A percentile compares a stretch with the other conserved stretches of the same genome.
Evolutionary conservation across 306 rosid genomes (phyloP).

Genomic region (Trichosanthes cucumerina): DNA sequence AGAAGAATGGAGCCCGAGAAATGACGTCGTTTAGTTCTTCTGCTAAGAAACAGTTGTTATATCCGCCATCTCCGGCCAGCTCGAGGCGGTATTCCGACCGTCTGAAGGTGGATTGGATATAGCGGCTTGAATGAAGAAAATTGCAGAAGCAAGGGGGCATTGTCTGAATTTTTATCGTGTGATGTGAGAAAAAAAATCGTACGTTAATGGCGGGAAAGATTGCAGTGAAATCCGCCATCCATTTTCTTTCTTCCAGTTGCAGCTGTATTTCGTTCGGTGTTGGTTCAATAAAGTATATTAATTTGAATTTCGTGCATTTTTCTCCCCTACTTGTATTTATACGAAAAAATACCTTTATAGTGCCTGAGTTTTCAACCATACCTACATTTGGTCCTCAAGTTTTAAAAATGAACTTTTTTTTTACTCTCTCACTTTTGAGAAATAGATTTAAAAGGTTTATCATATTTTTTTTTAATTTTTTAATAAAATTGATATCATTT

Average conservation of each 20-base stretch:
- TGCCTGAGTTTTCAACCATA: too few relatives aligned
- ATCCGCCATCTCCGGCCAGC: slow-evolving; percentile 64
- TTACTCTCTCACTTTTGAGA: too few relatives aligned
- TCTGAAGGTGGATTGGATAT: slow-evolving; percentile 65
- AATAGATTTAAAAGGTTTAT: too few relatives aligned
- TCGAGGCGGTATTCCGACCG: slow-evolving; percentile 72
- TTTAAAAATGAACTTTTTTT: too few relatives aligned
- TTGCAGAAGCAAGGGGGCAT: slow-evolving; percentile 28
- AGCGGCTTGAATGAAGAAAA: slow-evolving; percentile 32
- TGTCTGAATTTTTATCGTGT: background rate
- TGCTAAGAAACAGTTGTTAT: slow-evolving; percentile 68
- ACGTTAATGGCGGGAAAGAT: slow-evolving; percentile 2
- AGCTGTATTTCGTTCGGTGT: background rate
- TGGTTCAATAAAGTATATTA: background rate
- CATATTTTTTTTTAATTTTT: too few relatives aligned
- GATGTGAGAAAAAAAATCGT: background rate
- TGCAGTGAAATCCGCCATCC: background rate
- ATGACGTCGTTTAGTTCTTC: slow-evolving; percentile 46
- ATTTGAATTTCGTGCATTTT: background rate
- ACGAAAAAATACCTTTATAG: too few relatives aligned
- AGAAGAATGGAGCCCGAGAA: slow-evolving; percentile 44
- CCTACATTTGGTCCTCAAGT: too few relatives aligned
- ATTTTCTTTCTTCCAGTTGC: background rate
- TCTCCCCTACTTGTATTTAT: too few relatives aligned
- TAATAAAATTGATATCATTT: too few relatives aligned